Base-by-base conservation (phyloP, 768 basidiomycete species). In the Collybia nuda region DNA sequence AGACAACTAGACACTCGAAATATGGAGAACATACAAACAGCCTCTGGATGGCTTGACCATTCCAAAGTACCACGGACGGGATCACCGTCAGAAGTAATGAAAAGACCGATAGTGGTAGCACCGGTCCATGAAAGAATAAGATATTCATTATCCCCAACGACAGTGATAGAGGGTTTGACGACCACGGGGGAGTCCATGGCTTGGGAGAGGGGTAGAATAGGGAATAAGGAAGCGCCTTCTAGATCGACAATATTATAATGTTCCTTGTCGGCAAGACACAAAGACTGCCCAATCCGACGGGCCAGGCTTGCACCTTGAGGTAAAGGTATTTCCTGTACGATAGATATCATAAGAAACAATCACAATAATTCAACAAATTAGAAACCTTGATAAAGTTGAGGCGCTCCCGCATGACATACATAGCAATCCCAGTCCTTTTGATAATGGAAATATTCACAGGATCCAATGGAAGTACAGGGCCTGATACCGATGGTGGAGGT, bases 11-110 rank as follows among this genome's bases (percentile, higher is more conserved):
- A 37, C 32, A 50, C 23, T 47, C 51, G 17, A 24, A 21, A n/a
- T 40, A 28, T 12, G 24, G 40, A 45, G 3, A 29, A 80, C 88
- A 62, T 60, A 94, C 92, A 85, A 32, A 93, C 71, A 17, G 84
- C 79, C 19, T 82, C 70, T 0, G 93, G 91, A 72, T 95, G 85
- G 44, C 73, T 79, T 2, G 83, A 77, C 91, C 93, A 97, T 62
- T 92, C 81, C 39, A 97, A 70, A 1, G 94, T 95, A 2, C 93
- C 93, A 40, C 94, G 79, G 6, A 93, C 86, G 4, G 95, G 93
- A 65, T 96, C 93, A 0, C 93, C 94, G 2, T 82, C 80, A 0
- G 84, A 81, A 12, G 81, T 91, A 56, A 98, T 76, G 58, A 98
- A 98, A 8, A 98, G 71, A 0, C 95, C 95, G 36, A 98, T 72